phyloP scores from a whole-genome alignment of 2,329 filamentous ascomycete species.

The Stromatinia cepivora region DNA sequence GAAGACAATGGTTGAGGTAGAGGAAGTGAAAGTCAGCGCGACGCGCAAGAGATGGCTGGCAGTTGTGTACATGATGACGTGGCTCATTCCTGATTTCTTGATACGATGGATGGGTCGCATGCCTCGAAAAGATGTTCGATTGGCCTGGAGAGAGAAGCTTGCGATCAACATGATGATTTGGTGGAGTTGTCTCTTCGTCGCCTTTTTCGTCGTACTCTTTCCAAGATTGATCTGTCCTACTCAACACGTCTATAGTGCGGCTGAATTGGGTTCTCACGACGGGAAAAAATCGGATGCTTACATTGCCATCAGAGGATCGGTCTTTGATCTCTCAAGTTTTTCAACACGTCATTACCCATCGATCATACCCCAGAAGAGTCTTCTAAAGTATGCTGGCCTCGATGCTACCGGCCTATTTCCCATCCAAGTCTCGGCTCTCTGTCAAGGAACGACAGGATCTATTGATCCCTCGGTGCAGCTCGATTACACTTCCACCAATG shows the following conservation, averaged over 20 bases:
- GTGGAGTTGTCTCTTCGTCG: constrained; percentile 72
- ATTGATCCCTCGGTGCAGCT: constrained; percentile 74
- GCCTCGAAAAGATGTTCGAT: constrained; percentile 86
- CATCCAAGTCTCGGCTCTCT: constrained; percentile 89
- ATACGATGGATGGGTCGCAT: constrained; percentile 79
- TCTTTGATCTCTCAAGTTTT: constrained; percentile 79
- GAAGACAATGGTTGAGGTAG: constrained; percentile 85
- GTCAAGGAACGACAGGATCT: constrained; percentile 69
- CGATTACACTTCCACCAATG: constrained; percentile 78
- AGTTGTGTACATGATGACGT: constrained; percentile 80
- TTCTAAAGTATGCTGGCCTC: constrained; percentile 80
- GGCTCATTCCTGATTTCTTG: constrained; percentile 80
- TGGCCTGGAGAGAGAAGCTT: constrained; percentile 95
- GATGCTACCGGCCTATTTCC: constrained; percentile 92
- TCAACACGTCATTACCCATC: constrained; percentile 76
- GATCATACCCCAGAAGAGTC: constrained; percentile 54
- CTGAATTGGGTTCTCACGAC: constrained; percentile 72
- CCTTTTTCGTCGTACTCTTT: constrained; percentile 90
- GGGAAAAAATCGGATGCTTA: constrained; percentile 70
- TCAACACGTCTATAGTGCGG: constrained; percentile 80
- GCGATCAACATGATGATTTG: constrained; percentile 98
- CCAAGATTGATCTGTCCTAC: constrained; percentile 86
- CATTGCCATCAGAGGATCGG: constrained; percentile 81
- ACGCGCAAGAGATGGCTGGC: constrained; percentile 91
- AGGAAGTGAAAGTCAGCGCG: constrained; percentile 73